Base-by-base conservation (phyloP, 345 rosid species). In the Carallia pectinifolia region DNA sequence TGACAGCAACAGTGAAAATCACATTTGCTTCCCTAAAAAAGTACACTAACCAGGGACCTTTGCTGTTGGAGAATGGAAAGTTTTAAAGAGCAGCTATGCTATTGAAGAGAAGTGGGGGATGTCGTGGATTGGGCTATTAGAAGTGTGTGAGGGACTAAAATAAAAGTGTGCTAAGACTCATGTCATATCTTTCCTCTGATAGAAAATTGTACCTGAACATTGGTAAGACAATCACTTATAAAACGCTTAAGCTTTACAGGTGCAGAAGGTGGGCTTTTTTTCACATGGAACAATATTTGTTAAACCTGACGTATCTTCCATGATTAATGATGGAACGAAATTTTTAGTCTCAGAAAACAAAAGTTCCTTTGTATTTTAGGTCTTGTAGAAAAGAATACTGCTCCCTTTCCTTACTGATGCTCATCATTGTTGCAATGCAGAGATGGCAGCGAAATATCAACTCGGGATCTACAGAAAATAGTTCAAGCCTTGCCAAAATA, bases 401-500 rank as follows among this genome's bases (percentile, higher is more conserved):
- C 17, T 52, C 0, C 55, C 33, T 30, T 39, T 65, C 47, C 58
- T n/a, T 63, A 27, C 64, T 64, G 73, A 60, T 75, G 37, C 56
- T 74, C 58, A 71, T 68, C 36, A 50, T 65, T 58, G 36, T 62
- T 63, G 68, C 66, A 38, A 47, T 66, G 79, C 80, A 91, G 97
- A 79, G 93, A 87, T 61, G 91, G 93, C 23, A 70, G 82, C 40
- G 98, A 94, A 83, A n/a, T 94, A 73, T 88, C 98, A 36, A 91
- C 97, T 33, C 85, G 95, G 61, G 98, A 94, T 65, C 68, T 94
- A 80, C 97, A 91, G 83, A 94, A 91, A 83, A 84, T 94, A 75
- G 98, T 94, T 81, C 98, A 94, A 81, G 85, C 98, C 58, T 83
- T 94, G 82, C 96, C 97, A 15, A 84, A 88, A 74, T 94, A 89